Conservation (phyloP, 176 grass and related monocot species). For the Zizania latifolia region DNA sequence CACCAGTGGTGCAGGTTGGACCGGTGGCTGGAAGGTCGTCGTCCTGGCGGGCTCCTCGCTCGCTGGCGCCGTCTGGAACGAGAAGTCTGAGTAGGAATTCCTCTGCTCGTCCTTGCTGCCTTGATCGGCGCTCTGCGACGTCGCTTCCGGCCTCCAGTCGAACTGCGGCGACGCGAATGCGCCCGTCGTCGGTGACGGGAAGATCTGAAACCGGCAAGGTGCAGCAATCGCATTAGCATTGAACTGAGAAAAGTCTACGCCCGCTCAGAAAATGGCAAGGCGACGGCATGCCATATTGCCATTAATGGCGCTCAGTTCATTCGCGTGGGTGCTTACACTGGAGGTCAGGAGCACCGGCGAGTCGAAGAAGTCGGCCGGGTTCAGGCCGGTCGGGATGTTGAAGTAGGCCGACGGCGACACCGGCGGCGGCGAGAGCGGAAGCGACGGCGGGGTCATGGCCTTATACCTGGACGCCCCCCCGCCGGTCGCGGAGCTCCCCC, state of each 20-base stretch:
- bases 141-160: conserved; percentile 42
- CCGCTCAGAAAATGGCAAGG: not conserved
- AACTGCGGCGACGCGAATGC: conserved; percentile 57
- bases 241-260: not conserved
- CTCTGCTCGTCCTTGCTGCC: conserved; percentile 51
- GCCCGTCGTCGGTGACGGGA: conserved; percentile 69
- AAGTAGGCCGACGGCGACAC: conserved; percentile 82
- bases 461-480: conserved; percentile 48
- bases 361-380: conserved; percentile 53
- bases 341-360: conserved; percentile 61
- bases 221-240: not conserved
- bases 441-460: conserved; percentile 54
- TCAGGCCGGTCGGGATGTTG: conserved; percentile 49
- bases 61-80: conserved; percentile 59
- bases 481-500: not conserved
- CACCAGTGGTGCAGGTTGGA: conserved; percentile 29
- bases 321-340: conserved; percentile 51
- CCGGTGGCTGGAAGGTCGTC: conserved; percentile 38
- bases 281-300: not conserved
- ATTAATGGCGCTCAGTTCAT: not conserved
- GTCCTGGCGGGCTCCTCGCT: conserved; percentile 14
- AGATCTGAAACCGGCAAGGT: conserved; percentile 39
- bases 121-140: conserved; percentile 19
- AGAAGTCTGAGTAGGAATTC: conserved; percentile 60
- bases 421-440: conserved; percentile 56